Percentiles rank a stretch among this genome's conserved stretches.
phyloP scores from a whole-genome alignment of 176 grass and related monocot genomes.

The maize (Zea mays) region DNA sequence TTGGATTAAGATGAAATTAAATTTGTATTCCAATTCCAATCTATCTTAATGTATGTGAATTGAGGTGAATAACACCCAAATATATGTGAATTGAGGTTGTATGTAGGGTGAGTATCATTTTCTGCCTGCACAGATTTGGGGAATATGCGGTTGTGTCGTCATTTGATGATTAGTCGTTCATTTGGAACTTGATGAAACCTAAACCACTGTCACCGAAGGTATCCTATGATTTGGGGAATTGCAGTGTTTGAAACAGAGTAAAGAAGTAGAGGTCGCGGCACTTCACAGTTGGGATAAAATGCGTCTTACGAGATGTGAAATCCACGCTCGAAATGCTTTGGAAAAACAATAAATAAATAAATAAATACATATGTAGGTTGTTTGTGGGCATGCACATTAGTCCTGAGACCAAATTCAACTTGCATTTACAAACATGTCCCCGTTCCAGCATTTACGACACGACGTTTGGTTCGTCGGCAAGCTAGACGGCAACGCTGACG shows the following conservation, averaged over 20 bases:
- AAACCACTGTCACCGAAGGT: background rate
- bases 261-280: background rate
- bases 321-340: background rate
- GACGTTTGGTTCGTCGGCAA: background rate
- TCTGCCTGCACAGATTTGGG: slow-evolving; percentile 28
- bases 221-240: background rate
- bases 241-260: no score
- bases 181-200: background rate
- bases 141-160: background rate
- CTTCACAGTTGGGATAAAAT: background rate
- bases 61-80: no score
- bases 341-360: background rate
- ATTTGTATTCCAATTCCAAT: no score
- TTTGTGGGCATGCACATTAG: background rate
- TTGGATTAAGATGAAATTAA: no score
- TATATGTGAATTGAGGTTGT: background rate
- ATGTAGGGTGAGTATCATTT: slow-evolving; percentile 6
- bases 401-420: background rate
- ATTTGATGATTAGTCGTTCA: background rate
- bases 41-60: no score
- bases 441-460: slow-evolving; percentile 2
- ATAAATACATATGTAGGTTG: background rate
- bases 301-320: background rate
- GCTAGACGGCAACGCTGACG: background rate
- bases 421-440: background rate